Evolutionary conservation across 2,329 filamentous ascomycete genomes (phyloP).

Genomic region (Remersonia thermophila): DNA sequence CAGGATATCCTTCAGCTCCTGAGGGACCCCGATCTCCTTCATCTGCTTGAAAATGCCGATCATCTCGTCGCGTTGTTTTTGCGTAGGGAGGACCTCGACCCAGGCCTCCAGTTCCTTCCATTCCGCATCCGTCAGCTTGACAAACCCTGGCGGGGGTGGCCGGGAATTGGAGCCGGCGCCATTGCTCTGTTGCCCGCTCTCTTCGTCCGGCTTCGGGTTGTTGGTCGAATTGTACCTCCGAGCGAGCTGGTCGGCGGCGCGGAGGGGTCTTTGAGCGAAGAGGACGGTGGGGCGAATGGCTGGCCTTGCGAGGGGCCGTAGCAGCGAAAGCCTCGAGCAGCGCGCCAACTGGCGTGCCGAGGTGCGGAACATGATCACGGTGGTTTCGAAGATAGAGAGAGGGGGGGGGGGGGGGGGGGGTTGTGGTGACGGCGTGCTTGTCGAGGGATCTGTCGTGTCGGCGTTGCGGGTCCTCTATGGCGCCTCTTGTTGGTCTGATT

Average conservation of each 20-base stretch:
- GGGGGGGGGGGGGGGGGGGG: background rate
- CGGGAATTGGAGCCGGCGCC: background rate
- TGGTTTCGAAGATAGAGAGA: slow-evolving; percentile 5
- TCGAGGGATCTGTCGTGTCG: too few relatives aligned
- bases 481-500: too few relatives aligned
- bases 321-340: slow-evolving; percentile 16
- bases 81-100: slow-evolving; percentile 44
- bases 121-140: slow-evolving; percentile 34
- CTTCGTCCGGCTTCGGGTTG: slow-evolving; percentile 5
- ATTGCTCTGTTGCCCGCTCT: slow-evolving; percentile 6
- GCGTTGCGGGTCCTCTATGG: too few relatives aligned
- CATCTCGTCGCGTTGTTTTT: slow-evolving; percentile 41
- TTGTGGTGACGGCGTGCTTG: slow-evolving; percentile 1
- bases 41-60: slow-evolving; percentile 49
- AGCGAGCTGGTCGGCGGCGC: slow-evolving; percentile 7
- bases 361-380: slow-evolving; percentile 19
- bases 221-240: slow-evolving; percentile 19
- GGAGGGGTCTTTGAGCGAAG: slow-evolving; percentile 12
- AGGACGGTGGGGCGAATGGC: slow-evolving; percentile 12
- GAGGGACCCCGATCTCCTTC: slow-evolving; percentile 56
- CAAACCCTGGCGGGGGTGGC: slow-evolving; percentile 33
- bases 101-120: slow-evolving; percentile 41
- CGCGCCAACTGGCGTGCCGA: slow-evolving; percentile 20
- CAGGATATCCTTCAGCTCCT: slow-evolving; percentile 49
- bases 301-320: slow-evolving; percentile 15